These are phyloP conservation scores for Skeletonema tropicum DNA, from an alignment of 108 stramenopile species.

Conservation along the genomic window DNA sequence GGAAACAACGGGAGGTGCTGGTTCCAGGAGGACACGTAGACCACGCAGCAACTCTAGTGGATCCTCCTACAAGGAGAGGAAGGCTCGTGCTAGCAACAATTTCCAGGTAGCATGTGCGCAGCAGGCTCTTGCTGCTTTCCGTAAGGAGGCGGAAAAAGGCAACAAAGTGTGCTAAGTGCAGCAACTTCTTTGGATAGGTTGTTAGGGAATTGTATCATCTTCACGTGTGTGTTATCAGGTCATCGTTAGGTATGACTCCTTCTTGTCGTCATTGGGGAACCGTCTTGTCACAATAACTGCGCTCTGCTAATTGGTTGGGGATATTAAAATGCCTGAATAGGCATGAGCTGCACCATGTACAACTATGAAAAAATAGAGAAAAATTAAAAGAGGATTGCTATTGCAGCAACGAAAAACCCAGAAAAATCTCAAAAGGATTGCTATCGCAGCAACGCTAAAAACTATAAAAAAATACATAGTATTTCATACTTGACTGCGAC, in stretches of 20 bases:
- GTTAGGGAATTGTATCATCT: background rate
- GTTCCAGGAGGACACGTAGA: background rate
- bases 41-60: slow-evolving; percentile 1
- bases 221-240: background rate
- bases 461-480: slow-evolving; percentile 1
- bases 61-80: slow-evolving; percentile 27
- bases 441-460: background rate
- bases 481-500: background rate
- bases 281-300: background rate
- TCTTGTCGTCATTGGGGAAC: background rate
- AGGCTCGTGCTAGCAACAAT: slow-evolving; percentile 18
- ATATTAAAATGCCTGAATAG: background rate
- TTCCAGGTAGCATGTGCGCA: slow-evolving; percentile 61
- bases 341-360: background rate
- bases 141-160: slow-evolving; percentile 34
- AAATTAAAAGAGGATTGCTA: slow-evolving; percentile 3
- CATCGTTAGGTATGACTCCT: background rate
- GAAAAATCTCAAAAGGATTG: slow-evolving; percentile 3
- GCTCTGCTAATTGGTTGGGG: slow-evolving; percentile 2
- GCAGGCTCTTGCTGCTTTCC: slow-evolving; percentile 51
- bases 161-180: background rate
- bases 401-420: slow-evolving; percentile 2
- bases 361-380: slow-evolving; percentile 2
- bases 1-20: background rate
- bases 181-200: background rate